A percentile compares a stretch with the other conserved stretches of the same genome.
These are phyloP conservation scores for Talaromyces albobiverticillius DNA, from an alignment of 2,329 filamentous ascomycete species.

Conservation along the genomic window DNA sequence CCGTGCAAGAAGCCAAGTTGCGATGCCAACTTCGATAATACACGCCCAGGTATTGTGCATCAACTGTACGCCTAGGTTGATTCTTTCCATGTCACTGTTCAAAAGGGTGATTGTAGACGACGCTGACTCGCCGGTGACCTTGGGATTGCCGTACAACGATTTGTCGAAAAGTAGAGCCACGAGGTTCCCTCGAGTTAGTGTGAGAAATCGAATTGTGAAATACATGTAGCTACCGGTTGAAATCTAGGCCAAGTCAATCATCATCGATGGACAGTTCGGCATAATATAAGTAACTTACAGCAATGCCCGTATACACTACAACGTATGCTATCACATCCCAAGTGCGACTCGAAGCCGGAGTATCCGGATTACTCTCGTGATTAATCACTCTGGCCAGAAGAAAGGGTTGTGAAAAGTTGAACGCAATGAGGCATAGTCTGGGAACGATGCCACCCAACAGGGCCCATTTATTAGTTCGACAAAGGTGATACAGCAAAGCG, in stretches of 20 bases:
- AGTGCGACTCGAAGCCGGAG: slow-evolving; percentile 23
- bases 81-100: slow-evolving; percentile 46
- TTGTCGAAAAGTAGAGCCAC: slow-evolving; percentile 52
- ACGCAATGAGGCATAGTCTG: slow-evolving; percentile 30
- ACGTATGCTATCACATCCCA: slow-evolving; percentile 44
- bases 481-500: slow-evolving; percentile 25
- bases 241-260: not conserved
- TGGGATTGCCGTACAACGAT: slow-evolving; percentile 28
- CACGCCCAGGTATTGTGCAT: slow-evolving; percentile 45
- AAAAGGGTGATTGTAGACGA: slow-evolving; percentile 43
- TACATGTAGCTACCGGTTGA: slow-evolving; percentile 6
- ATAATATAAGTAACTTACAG: slow-evolving; percentile 29
- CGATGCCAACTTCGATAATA: slow-evolving; percentile 1
- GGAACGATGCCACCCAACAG: slow-evolving; percentile 30
- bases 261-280: too few relatives aligned
- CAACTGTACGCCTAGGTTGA: slow-evolving; percentile 36
- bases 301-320: slow-evolving; percentile 42
- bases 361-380: slow-evolving; percentile 29
- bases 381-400: slow-evolving; percentile 34
- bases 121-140: slow-evolving; percentile 27
- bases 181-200: slow-evolving; percentile 42
- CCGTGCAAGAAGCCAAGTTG: slow-evolving; percentile 1
- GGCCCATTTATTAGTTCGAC: slow-evolving; percentile 31
- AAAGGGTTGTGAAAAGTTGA: slow-evolving; percentile 37
- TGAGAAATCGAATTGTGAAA: slow-evolving; percentile 20